Evolutionary conservation across 2,329 filamentous ascomycete genomes (phyloP).

Genomic region (Byssochlamys sp.): DNA sequence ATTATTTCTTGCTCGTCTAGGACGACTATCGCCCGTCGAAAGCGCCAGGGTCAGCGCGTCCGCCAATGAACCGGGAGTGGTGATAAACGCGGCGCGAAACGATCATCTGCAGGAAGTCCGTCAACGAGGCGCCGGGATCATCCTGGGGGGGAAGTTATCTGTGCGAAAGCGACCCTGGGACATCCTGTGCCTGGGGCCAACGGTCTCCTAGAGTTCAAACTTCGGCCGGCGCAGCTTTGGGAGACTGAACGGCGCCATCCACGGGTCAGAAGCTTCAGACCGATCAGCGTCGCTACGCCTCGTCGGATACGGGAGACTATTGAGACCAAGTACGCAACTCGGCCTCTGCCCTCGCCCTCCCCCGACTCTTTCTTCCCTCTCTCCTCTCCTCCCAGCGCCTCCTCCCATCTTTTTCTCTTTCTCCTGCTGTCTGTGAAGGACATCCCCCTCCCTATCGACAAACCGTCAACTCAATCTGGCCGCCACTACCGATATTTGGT

Average conservation of each 20-base stretch:
- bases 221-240: background rate
- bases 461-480: conserved; percentile 28
- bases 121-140: background rate
- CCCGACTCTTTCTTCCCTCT: conserved; percentile 8
- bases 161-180: background rate
- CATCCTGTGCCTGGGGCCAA: background rate
- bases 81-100: background rate
- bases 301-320: conserved; percentile 6
- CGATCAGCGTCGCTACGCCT: background rate
- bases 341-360: conserved; percentile 5
- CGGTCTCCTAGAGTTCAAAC: background rate
- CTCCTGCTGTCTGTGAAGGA: conserved; percentile 6
- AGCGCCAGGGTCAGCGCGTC: background rate
- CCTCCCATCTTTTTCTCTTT: conserved; percentile 7
- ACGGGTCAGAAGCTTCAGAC: background rate
- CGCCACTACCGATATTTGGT: conserved; percentile 38
- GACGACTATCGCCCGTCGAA: background rate
- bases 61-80: background rate
- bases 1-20: background rate
- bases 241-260: background rate
- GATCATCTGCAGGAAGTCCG: background rate
- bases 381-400: conserved; percentile 2
- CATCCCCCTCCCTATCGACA: conserved; percentile 10
- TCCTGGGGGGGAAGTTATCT: background rate
- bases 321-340: conserved; percentile 11